Base-by-base conservation (phyloP, 257 asterid species). In the Cynanchum wilfordii region DNA sequence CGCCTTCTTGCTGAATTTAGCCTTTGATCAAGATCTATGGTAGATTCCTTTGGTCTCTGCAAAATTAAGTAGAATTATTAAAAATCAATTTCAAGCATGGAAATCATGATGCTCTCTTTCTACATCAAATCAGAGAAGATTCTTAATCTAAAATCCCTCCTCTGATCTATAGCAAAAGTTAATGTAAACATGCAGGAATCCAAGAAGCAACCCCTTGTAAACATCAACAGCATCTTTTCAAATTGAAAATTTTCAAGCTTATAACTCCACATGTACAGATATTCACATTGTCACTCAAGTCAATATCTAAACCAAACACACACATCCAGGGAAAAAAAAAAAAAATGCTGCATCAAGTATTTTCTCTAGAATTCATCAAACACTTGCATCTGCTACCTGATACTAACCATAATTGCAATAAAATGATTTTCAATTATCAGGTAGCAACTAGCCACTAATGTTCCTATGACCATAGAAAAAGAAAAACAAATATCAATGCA, bases 1-100 rank as follows among this genome's bases (percentile, higher is more conserved):
- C 99, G 81, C 82, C 79, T 86, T 60, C 98, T 84, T 3, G 99
- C 96, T 33, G 97, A 86, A 82, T 89, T 87, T 72, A 94, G 80
- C 87, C 73, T 91, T 73, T 52, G 58, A 52, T 87, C 99, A 64
- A 86, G 84, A 70, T 95, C 99, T 36, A 84, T 69, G 44, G 42
- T 77, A 5, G 95, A 25, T 68, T 92, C 97, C 81, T 77, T 83
- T 30, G 76, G 86, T 80, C 93, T 92, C 99, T 95, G 96, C 84
- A 84, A 75, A 84, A 76, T 68, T 55, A 72, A 66, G 74, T 36
- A 9, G 57, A 75, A 59, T 70, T 52, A 68, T 63, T 70, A 56
- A 13, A 74, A 38, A 73, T 19, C 24, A 44, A 58, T 49, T 65
- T 42, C 27, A 69, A 50, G 33, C 60, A 50, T 60, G 25, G 15